Conservation (phyloP, 1,139 yeast genomes). For the Geotrichum phurueaensis region DNA sequence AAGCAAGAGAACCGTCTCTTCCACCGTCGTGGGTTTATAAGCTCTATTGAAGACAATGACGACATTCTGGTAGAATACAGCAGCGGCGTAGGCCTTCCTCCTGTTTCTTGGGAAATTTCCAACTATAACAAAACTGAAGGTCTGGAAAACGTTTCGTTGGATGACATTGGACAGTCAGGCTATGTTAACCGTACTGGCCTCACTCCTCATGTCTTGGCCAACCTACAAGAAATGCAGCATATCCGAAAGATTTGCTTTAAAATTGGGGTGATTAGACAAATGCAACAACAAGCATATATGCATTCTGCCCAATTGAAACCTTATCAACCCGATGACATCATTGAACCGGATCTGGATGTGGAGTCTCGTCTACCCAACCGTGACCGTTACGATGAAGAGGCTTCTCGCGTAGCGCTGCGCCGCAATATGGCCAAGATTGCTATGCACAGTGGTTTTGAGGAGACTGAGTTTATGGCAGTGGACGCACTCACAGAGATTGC, state of each 20-base stretch:
- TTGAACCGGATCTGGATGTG: conserved; percentile 70
- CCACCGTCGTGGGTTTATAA: conserved; percentile 11
- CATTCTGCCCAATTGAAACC: conserved; percentile 70
- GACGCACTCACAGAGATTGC: conserved; percentile 80
- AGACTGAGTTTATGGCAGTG: conserved; percentile 70
- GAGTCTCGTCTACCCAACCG: conserved; percentile 69
- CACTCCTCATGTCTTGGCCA: conserved; percentile 54
- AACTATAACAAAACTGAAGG: conserved; percentile 46
- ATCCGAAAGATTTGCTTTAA: conserved; percentile 84
- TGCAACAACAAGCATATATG: conserved; percentile 78
- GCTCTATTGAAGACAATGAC: conserved; percentile 40
- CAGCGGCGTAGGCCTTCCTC: conserved; percentile 73
- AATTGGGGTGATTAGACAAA: conserved; percentile 78
- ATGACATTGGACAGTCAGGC: conserved; percentile 23
- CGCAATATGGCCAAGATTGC: conserved; percentile 71
- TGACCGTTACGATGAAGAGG: conserved; percentile 49
- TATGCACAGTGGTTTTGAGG: conserved; percentile 92
- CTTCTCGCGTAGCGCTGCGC: conserved; percentile 61
- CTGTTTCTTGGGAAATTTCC: conserved; percentile 40
- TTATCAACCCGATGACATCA: conserved; percentile 56
- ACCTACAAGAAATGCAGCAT: conserved; percentile 76
- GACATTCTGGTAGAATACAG: conserved; percentile 83
- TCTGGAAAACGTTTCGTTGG: conserved; percentile 21
- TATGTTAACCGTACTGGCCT: conserved; percentile 30
- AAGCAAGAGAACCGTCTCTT: conserved; percentile 9